A percentile compares a stretch with the other conserved stretches of the same genome.
phyloP scores from a whole-genome alignment of 768 basidiomycete species.

The Coprinellus micaceus region DNA sequence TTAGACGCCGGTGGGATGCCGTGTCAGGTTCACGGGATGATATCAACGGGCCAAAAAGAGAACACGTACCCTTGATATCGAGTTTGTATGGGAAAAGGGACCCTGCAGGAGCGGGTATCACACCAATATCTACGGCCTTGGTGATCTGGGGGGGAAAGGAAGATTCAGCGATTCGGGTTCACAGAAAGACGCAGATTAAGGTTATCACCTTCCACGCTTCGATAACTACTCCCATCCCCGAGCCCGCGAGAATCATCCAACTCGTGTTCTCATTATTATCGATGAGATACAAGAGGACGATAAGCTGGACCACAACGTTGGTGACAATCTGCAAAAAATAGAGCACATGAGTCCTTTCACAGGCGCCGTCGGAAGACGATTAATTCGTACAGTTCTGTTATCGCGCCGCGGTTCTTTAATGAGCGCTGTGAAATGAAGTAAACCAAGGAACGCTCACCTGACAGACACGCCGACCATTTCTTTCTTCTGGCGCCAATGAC shows the following conservation, averaged over 20 bases:
- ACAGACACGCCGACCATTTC: constrained; percentile 95
- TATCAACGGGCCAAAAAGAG: neutral
- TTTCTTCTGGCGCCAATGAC: constrained; percentile 92
- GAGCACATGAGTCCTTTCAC: constrained; percentile 4
- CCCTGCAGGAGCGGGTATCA: constrained; percentile 60
- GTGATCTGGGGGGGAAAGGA: constrained; percentile 52
- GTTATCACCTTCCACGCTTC: constrained; percentile 95
- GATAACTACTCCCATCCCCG: constrained; percentile 74
- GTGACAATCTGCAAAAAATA: constrained; percentile 57
- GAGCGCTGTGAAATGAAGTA: constrained; percentile 4
- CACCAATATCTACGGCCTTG: constrained; percentile 83
- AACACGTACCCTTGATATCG: constrained; percentile 69
- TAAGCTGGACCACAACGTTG: constrained; percentile 89
- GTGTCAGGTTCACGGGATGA: too few relatives aligned
- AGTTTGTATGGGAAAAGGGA: constrained; percentile 75
- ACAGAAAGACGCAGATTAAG: constrained; percentile 6
- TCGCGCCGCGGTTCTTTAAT: constrained; percentile 8
- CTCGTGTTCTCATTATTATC: constrained; percentile 95
- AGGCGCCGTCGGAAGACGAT: constrained; percentile 4
- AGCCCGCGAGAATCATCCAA: constrained; percentile 95
- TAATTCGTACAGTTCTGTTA: constrained; percentile 50
- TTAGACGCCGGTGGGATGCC: constrained; percentile 20
- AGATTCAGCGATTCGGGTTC: constrained; percentile 15
- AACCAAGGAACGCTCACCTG: constrained; percentile 47
- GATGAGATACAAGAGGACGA: constrained; percentile 89